Base-by-base conservation (phyloP, 805 yeast genomes). In the Zygosaccharomyces bailii region DNA sequence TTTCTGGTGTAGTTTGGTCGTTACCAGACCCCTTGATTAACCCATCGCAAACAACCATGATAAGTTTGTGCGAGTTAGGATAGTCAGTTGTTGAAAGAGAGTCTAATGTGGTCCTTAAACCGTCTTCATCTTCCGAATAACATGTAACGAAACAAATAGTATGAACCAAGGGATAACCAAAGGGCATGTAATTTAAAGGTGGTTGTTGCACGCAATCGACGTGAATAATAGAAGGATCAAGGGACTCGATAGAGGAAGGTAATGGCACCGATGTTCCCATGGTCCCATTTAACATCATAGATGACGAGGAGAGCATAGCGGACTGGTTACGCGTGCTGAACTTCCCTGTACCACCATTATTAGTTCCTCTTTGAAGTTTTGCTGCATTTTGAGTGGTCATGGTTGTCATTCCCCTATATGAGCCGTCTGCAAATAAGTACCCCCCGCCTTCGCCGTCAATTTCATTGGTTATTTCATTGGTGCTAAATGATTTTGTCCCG, bases 71-170 rank as follows among this genome's bases (percentile, higher is more conserved):
- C 3, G 96, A 86, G 63, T 89, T 90, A 44, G 98, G 97, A 65
- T 85, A 93, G 52, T 88, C 96, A 1, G 97, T 88, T 1, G 96
- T 87, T n/a, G 96, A 86, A 41, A 93, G 63, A 1, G 98, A 91
- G 64, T 93, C 98, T 51, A 91, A 65, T 0, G 98, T 89, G 1
- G 91, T 80, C 57, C 98, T 75, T 46, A 93, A 66, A 50, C 95
- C 96, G 9, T 74, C 84, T 54, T 79, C 86, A 62, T 88, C 95
- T 69, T 93, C 99, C 1, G 97, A 89, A 61, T 93, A 93, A 60
- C 97, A 91, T 1, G 99, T 93, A 7, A 93, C 95, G 47, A 84
- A 70, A 53, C 83, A 80, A 56, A 86, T 75, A 0, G 81, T 73
- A 55, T 85, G 93, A 11, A 84, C 72, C 54, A 93, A 74, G 11